Percentiles rank a stretch among this genome's conserved stretches.
These are phyloP conservation scores for Solanum commersonii DNA, from an alignment of 257 asterid species.

Conservation along the genomic window DNA sequence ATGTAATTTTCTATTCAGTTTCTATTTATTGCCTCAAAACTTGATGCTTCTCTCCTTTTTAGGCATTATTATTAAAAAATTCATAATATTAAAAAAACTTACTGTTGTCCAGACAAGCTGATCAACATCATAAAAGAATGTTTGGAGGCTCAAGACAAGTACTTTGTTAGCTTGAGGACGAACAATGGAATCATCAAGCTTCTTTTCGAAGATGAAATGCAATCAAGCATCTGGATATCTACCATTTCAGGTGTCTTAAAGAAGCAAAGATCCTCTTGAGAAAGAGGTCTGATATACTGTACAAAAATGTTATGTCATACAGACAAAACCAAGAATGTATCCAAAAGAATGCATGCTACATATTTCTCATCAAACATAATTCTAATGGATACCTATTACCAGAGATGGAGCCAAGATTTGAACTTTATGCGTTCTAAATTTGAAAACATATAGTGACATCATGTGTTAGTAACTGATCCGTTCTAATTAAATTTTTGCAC, in stretches of 20 bases:
- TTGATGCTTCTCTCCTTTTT: background rate
- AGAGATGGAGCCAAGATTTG: background rate
- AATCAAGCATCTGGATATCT: slow-evolving; percentile 39
- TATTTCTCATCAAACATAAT: background rate
- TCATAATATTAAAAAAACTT: background rate
- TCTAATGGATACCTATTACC: background rate
- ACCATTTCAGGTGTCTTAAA: slow-evolving; percentile 38
- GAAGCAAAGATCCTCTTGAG: slow-evolving; percentile 17
- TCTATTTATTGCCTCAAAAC: background rate
- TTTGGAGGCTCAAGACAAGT: slow-evolving; percentile 16
- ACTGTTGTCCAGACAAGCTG: slow-evolving; percentile 38
- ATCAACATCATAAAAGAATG: slow-evolving; percentile 31
- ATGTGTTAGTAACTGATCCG: background rate
- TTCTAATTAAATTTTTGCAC: background rate
- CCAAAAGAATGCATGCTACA: background rate
- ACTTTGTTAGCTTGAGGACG: slow-evolving; percentile 37
- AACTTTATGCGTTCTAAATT: background rate
- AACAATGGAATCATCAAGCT: slow-evolving; percentile 38
- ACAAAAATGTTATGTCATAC: background rate
- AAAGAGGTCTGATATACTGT: background rate
- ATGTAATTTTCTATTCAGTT: slow-evolving; percentile 18
- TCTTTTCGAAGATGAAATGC: slow-evolving; percentile 42
- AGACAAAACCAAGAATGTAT: background rate
- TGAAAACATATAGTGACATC: background rate
- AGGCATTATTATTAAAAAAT: background rate